A percentile compares a stretch with the other conserved stretches of the same genome.
Evolutionary conservation across 306 rosid genomes (phyloP).

Genomic region (Vigna nakashimae): DNA sequence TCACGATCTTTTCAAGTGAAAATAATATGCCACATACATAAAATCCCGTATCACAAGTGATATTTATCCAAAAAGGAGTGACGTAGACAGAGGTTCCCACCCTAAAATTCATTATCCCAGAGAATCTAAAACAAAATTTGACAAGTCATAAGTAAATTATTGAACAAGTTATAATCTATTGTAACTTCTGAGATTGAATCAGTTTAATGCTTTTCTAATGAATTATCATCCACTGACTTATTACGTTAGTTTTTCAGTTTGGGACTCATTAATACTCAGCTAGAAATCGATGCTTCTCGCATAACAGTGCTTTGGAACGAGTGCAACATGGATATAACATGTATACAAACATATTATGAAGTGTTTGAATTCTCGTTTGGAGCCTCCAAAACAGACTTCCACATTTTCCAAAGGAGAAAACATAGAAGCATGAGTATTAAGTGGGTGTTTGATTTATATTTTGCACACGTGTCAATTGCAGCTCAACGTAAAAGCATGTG

Average conservation of each 20-base stretch:
- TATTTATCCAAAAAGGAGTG: background rate
- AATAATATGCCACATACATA: conserved; percentile 26
- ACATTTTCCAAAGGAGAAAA: background rate
- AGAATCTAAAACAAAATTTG: conserved; percentile 14
- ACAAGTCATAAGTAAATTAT: background rate
- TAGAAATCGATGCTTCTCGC: too few species aligned
- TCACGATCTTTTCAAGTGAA: conserved; percentile 22
- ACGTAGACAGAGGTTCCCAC: conserved; percentile 1
- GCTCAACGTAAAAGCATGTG: too few species aligned
- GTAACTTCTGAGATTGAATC: conserved; percentile 19
- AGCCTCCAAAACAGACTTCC: background rate
- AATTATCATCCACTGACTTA: conserved; percentile 29
- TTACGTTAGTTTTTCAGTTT: too few species aligned
- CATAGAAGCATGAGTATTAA: background rate
- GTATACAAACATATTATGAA: too few species aligned
- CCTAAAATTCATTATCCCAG: conserved; percentile 6
- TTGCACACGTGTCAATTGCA: too few species aligned
- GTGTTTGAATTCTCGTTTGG: background rate
- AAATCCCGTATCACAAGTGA: background rate
- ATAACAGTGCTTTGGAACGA: too few species aligned
- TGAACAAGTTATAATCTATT: conserved; percentile 15
- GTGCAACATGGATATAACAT: too few species aligned
- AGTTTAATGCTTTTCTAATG: conserved; percentile 31
- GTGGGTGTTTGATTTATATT: too few species aligned
- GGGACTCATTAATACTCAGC: too few species aligned